Conservation (phyloP, 73 alveolate genomes). For the Paraurostyla sp. region DNA sequence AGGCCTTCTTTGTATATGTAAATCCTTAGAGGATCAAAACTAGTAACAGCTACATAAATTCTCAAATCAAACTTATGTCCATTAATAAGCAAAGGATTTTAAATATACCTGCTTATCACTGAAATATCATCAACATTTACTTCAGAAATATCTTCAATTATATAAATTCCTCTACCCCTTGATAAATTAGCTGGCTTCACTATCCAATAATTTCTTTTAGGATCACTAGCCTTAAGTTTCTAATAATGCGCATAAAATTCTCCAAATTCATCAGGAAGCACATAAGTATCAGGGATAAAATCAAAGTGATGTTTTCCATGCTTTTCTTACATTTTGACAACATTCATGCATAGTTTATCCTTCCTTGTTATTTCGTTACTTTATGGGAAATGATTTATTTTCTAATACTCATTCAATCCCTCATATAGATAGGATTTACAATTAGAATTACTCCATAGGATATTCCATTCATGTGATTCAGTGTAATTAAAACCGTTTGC, state of each 20-base stretch:
- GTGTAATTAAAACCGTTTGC: slow-evolving; percentile 63
- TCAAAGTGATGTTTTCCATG: slow-evolving; percentile 80
- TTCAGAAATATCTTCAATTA: slow-evolving; percentile 60
- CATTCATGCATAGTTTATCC: slow-evolving; percentile 83
- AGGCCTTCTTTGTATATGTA: slow-evolving; percentile 94
- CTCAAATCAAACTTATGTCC: slow-evolving; percentile 91
- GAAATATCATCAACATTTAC: slow-evolving; percentile 69
- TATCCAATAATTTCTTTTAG: slow-evolving; percentile 91
- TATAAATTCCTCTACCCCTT: slow-evolving; percentile 95
- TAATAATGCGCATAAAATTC: slow-evolving; percentile 53
- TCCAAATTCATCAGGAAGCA: slow-evolving; percentile 85
- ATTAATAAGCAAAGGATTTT: slow-evolving; percentile 92
- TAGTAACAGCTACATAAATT: slow-evolving; percentile 91
- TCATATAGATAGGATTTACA: slow-evolving; percentile 82
- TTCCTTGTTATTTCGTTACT: slow-evolving; percentile 88
- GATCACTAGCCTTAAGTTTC: slow-evolving; percentile 25
- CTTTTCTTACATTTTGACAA: slow-evolving; percentile 78
- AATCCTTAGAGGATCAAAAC: slow-evolving; percentile 91
- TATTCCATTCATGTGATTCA: slow-evolving; percentile 85
- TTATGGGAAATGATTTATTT: slow-evolving; percentile 90
- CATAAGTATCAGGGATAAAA: slow-evolving; percentile 89
- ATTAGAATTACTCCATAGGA: slow-evolving; percentile 75
- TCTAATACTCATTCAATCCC: slow-evolving; percentile 86
- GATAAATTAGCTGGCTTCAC: slow-evolving; percentile 97
- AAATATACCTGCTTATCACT: slow-evolving; percentile 82